Evolutionary conservation across 2,329 filamentous ascomycete species (phyloP).

Genomic region (Fusarium longipes): DNA sequence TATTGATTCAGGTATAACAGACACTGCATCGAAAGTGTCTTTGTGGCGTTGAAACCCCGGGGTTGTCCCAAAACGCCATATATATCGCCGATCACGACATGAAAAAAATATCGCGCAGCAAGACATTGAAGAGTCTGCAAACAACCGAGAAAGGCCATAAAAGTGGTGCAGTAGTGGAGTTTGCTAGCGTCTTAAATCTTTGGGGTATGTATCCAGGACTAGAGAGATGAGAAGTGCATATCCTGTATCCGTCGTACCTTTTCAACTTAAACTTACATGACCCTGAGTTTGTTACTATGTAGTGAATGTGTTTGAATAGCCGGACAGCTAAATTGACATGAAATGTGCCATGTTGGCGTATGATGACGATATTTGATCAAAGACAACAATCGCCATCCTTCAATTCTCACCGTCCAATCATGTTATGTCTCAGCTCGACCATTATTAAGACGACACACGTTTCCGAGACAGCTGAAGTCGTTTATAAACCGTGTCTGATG

Average conservation of each 20-base stretch:
- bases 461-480: conserved; percentile 9
- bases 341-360: conserved; percentile 37
- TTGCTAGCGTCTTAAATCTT: conserved; percentile 9
- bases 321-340: conserved; percentile 7
- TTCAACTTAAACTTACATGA: background rate
- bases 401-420: conserved; percentile 21
- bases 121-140: conserved; percentile 22
- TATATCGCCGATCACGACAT: conserved; percentile 44
- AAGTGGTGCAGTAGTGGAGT: conserved; percentile 38
- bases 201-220: background rate
- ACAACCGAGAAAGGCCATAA: conserved; percentile 18
- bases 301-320: background rate
- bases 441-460: background rate
- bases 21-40: conserved; percentile 1
- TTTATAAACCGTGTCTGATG: background rate
- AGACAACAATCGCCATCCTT: conserved; percentile 14
- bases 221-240: background rate
- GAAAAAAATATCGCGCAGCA: conserved; percentile 8
- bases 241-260: background rate
- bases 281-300: background rate
- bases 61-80: conserved; percentile 37
- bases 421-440: conserved; percentile 2
- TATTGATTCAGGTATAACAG: background rate
- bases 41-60: conserved; percentile 32
- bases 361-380: conserved; percentile 30